Conservation (phyloP, 75 land plant species). For the Pinus albicaulis region DNA sequence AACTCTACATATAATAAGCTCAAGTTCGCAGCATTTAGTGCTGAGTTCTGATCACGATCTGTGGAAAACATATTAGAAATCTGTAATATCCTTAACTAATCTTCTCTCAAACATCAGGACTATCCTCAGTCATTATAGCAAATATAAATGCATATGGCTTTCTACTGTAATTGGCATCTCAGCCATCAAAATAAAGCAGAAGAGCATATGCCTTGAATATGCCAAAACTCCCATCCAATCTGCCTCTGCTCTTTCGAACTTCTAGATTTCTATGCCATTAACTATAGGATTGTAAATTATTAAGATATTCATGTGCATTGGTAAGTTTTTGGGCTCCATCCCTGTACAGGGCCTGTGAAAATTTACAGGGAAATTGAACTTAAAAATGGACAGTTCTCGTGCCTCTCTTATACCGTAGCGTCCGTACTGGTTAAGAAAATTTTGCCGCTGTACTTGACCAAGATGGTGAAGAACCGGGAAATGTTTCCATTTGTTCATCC, state of each 20-base stretch:
- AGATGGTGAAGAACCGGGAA: too few relatives aligned
- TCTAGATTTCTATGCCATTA: not conserved
- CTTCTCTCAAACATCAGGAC: not conserved
- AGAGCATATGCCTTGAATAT: not conserved
- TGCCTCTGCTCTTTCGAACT: not conserved
- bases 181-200: not conserved
- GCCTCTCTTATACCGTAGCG: too few relatives aligned
- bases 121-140: not conserved
- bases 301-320: not conserved
- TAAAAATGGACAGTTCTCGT: not conserved
- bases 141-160: not conserved
- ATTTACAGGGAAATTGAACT: not conserved
- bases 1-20: not conserved
- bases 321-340: not conserved
- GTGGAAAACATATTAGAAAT: conserved; percentile 8
- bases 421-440: too few relatives aligned
- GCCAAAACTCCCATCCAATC: not conserved
- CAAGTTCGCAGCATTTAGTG: not conserved
- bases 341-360: not conserved
- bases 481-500: conserved; percentile 40
- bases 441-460: too few relatives aligned
- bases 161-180: not conserved
- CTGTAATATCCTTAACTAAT: not conserved
- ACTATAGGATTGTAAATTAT: not conserved
- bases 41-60: conserved; percentile 2